Conservation (phyloP, 306 rosid species). For the Nissolia schottii region DNA sequence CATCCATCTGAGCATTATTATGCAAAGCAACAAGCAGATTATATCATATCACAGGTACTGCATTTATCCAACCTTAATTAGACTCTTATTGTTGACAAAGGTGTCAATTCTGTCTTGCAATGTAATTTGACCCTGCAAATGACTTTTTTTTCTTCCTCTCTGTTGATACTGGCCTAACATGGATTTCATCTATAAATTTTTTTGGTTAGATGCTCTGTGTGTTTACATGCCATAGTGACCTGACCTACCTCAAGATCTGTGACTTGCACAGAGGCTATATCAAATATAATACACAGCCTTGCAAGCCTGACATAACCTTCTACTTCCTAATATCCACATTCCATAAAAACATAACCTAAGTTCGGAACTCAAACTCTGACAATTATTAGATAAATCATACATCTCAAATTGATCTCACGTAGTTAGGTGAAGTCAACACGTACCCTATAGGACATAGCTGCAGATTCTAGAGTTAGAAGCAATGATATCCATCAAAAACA, state of each 20-base stretch:
- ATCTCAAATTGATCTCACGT: background rate
- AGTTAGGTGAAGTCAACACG: background rate
- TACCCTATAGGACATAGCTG: too few relatives aligned
- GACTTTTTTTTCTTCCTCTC: background rate
- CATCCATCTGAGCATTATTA: constrained; percentile 96
- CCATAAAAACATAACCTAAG: background rate
- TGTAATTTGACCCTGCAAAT: constrained; percentile 2
- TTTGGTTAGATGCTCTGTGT: background rate
- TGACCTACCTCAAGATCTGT: background rate
- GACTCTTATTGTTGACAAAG: background rate
- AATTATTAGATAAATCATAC: background rate
- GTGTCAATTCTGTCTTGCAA: constrained; percentile 2
- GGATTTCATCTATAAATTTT: background rate
- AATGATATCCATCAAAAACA: background rate
- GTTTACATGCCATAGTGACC: background rate
- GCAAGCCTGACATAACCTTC: background rate
- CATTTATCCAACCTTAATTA: background rate
- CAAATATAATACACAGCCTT: too few relatives aligned
- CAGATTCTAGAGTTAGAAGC: background rate
- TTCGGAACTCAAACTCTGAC: background rate
- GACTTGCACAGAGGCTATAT: too few relatives aligned
- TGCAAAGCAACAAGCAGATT: constrained; percentile 93
- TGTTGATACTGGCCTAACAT: constrained; percentile 5
- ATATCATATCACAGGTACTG: constrained; percentile 80
- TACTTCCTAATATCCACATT: background rate